Conservation (phyloP, 495 filamentous ascomycete species). For the Trichoderma erinaceum region DNA sequence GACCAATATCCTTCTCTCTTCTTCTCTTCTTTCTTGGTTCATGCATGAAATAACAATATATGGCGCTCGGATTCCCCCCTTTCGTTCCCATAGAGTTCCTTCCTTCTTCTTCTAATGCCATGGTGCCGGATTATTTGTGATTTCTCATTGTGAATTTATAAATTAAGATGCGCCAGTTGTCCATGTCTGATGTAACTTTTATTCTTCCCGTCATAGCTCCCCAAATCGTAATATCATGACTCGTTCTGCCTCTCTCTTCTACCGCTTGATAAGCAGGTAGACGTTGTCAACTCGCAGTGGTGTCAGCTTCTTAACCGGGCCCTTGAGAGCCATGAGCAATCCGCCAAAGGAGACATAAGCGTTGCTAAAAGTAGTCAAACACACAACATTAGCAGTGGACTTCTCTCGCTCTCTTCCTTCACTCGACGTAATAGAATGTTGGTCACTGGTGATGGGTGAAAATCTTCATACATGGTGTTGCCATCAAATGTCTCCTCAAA, state of each 20-base stretch:
- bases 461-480: constrained; percentile 67
- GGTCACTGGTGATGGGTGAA: not conserved
- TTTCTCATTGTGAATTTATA: no score
- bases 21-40: not conserved
- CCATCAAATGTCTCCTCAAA: constrained; percentile 81
- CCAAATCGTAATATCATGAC: not conserved
- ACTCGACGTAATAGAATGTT: not conserved
- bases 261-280: constrained; percentile 92
- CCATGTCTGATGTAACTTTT: not conserved
- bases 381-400: not conserved
- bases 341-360: constrained; percentile 91
- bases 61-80: not conserved
- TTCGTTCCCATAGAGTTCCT: not conserved
- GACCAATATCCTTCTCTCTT: not conserved
- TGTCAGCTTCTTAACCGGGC: constrained; percentile 93
- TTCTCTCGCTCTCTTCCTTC: not conserved
- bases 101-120: no score
- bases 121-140: no score
- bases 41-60: not conserved
- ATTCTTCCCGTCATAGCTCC: not conserved
- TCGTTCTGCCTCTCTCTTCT: constrained; percentile 21
- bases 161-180: no score
- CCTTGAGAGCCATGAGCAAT: constrained; percentile 79
- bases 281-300: constrained; percentile 84
- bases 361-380: constrained; percentile 55